Evolutionary conservation across 23 red algal species (phyloP).

Genomic region (Gracilaria caudata): DNA sequence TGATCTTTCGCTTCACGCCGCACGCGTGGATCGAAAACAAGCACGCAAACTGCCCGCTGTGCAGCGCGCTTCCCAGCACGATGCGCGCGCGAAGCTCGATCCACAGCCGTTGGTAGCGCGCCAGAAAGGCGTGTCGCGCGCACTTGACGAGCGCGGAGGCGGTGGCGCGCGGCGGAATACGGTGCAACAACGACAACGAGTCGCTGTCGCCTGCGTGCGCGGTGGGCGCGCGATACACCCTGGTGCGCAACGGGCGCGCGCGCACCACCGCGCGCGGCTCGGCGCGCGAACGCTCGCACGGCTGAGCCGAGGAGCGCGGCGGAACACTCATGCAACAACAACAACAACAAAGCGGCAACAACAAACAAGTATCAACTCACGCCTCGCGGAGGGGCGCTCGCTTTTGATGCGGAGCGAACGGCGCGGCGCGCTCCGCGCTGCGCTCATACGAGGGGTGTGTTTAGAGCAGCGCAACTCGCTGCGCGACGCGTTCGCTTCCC

Average conservation of each 20-base stretch:
- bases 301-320: not conserved
- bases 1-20: not conserved
- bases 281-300: not conserved
- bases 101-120: not conserved
- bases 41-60: constrained; percentile 13
- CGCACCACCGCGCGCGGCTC: not conserved
- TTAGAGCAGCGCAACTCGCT: no score
- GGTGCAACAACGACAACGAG: constrained; percentile 11
- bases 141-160: constrained; percentile 14
- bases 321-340: no score
- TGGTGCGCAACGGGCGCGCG: not conserved
- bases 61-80: not conserved
- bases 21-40: constrained; percentile 8
- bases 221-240: not conserved
- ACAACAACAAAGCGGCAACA: no score
- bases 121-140: not conserved
- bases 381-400: no score
- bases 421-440: no score
- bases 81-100: not conserved
- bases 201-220: not conserved
- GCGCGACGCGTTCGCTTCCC: no score
- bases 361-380: no score
- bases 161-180: constrained; percentile 18
- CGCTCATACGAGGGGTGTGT: no score
- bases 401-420: no score